Evolutionary conservation across 31 red algal species (phyloP), one percentile per base, ranked within the genome.

Genomic region (Endocladia muricata): DNA sequence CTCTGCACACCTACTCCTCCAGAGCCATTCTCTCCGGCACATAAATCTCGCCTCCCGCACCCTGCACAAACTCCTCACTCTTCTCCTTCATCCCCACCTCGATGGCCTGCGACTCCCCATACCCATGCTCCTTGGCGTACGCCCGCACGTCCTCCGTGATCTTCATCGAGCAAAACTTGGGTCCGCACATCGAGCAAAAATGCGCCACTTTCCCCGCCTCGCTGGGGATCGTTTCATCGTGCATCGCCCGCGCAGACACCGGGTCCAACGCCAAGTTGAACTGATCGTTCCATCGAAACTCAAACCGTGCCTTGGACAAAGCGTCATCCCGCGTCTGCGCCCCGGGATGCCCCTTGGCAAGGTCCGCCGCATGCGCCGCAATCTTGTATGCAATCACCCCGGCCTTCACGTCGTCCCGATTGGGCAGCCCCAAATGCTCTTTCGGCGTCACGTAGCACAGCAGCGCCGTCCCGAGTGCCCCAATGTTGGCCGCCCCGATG

Each of bases 91-190:
- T 98, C 11, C 90, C 95, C 37, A 88, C 61, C 39, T 90, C 71
- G 49, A 86, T 59, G 37, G 85, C 89, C 61, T 94, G 88, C 4
- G 56, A 62, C 38, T 75, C 79, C 35, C 82, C 85, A 77, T 99
- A 99, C 13, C 97, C 97, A 73, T 99, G 82, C 44, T 94, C 83
- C 38, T 84, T 72, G 0, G 97, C 92, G 55, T 95, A 99, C 57
- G 69, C 66, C 6, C 97, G 76, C 8, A 99, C 91, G 76, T 99
- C 97, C 43, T 96, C 87, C n/a, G 97, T 96, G 47, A 99, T 96
- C 74, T 92, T 95, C 97, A 99, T 99, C 49, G 97, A 99, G 63
- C 97, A 99, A 66, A 99, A 99, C 73, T 99, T 94, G 48, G 93
- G 92, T 0, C 92, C 93, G 60, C 97, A 99, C 97, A 99, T 95